Base-by-base conservation (phyloP, 179 eudicot species). In the Corrigiola litoralis region DNA sequence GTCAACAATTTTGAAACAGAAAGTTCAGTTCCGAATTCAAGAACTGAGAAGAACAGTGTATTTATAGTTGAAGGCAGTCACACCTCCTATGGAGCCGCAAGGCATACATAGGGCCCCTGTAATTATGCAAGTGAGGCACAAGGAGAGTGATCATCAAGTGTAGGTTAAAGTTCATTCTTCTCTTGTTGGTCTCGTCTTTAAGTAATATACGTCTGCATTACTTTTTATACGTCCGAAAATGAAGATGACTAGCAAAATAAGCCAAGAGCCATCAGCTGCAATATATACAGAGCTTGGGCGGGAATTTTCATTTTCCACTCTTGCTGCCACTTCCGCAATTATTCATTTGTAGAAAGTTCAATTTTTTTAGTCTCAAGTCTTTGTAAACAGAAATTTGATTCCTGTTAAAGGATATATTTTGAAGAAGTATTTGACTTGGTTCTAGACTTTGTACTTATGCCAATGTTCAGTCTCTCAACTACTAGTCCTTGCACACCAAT, bases 21-120 rank as follows among this genome's bases (percentile, higher is more conserved):
- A 54, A 57, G 46, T 45, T 31, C 62, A 37, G 49, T 33, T 34
- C 29, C 36, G 36, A 34, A 41, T 25, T 49, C 51, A 40, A 52
- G 61, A 63, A n/a, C n/a, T n/a, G n/a, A n/a, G n/a, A n/a, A n/a
- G n/a, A n/a, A n/a, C n/a, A n/a, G n/a, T n/a, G n/a, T 46, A 42
- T 37, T 51, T 31, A 34, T 47, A 58, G 66, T 61, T 27, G 40
- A 42, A 65, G 58, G 67, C 68, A 65, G 56, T 53, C 52, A 65
- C 61, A 51, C 50, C 67, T 64, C 86, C 91, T 81, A 80, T 89
- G 96, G 80, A 86, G 82, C 87, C 86, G 88, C 73, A 87, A 92
- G 96, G 95, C 82, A 36, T 16, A 63, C 83, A 77, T 78, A 77
- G 87, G 98, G 64, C 73, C 79, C 66, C 68, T 85, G 95, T 85